Evolutionary conservation across 163 green algal genomes (phyloP).

Genomic region (Scenedesmus sp.): DNA sequence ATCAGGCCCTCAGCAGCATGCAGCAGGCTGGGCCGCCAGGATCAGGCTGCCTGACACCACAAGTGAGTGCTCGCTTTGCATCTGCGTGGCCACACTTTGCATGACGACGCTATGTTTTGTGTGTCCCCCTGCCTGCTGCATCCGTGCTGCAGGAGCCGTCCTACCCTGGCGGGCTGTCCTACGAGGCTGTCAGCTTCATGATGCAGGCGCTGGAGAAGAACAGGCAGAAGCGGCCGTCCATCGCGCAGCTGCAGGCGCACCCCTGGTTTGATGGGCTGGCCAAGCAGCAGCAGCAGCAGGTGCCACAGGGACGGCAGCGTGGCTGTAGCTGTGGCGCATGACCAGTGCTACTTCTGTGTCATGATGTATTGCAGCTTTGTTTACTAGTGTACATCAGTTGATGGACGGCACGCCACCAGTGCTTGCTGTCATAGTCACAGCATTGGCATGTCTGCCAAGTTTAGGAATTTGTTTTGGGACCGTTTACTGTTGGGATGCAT

Average conservation of each 20-base stretch:
- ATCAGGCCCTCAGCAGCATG: too few relatives aligned
- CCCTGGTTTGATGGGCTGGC: conserved; percentile 58
- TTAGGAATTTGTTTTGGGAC: not conserved
- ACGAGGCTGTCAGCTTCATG: conserved; percentile 66
- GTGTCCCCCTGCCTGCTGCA: conserved; percentile 24
- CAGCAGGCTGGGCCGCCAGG: too few relatives aligned
- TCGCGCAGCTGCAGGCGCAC: conserved; percentile 63
- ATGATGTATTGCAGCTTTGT: conserved; percentile 1
- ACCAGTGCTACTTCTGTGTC: not conserved
- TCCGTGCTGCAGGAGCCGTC: conserved; percentile 58
- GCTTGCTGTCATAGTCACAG: not conserved
- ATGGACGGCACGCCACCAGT: not conserved
- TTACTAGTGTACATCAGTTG: not conserved
- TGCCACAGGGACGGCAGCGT: not conserved
- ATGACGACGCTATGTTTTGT: not conserved
- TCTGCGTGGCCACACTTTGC: too few relatives aligned
- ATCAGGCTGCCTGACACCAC: too few relatives aligned
- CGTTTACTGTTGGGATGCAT: not conserved
- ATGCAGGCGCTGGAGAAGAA: conserved; percentile 68
- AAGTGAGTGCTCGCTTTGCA: too few relatives aligned
- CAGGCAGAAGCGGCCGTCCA: conserved; percentile 59
- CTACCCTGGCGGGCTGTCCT: conserved; percentile 60
- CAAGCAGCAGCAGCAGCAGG: not conserved
- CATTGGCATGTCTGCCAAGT: not conserved
- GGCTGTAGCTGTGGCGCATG: not conserved